phyloP scores from a whole-genome alignment of 371 early-diverging fungal genomes.

The Fennellomyces sp. region DNA sequence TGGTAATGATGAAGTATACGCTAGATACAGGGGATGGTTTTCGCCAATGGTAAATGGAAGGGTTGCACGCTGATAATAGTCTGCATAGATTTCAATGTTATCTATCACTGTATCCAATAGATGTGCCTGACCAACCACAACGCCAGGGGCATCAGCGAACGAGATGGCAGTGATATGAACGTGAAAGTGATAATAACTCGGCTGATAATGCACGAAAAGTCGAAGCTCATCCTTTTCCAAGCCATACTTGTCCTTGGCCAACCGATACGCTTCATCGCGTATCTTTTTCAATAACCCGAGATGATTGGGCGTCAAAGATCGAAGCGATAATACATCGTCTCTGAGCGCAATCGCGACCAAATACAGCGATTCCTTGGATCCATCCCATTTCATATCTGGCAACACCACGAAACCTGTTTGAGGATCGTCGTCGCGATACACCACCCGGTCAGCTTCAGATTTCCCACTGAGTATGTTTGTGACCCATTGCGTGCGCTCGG shows the following conservation, averaged over 20 bases:
- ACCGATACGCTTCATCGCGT: slow-evolving; percentile 40
- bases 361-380: slow-evolving; percentile 64
- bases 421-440: slow-evolving; percentile 58
- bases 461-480: slow-evolving; percentile 73
- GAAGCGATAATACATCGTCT: slow-evolving; percentile 59
- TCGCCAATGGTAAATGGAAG: slow-evolving; percentile 40
- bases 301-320: slow-evolving; percentile 65
- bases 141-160: slow-evolving; percentile 60
- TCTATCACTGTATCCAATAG: slow-evolving; percentile 75
- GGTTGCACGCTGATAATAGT: slow-evolving; percentile 40
- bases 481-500: slow-evolving; percentile 76
- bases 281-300: slow-evolving; percentile 69
- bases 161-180: slow-evolving; percentile 77
- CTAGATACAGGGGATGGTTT: slow-evolving; percentile 22
- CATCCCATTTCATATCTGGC: slow-evolving; percentile 89
- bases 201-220: slow-evolving; percentile 85
- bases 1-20: slow-evolving; percentile 4
- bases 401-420: slow-evolving; percentile 73
- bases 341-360: slow-evolving; percentile 66
- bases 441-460: slow-evolving; percentile 66
- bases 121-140: slow-evolving; percentile 74
- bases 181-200: slow-evolving; percentile 87
- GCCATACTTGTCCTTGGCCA: slow-evolving; percentile 53
- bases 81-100: slow-evolving; percentile 38
- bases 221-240: slow-evolving; percentile 58